These are phyloP conservation scores for Xylaria sp. DNA, from an alignment of 2,329 filamentous ascomycete genomes.

Conservation along the genomic window DNA sequence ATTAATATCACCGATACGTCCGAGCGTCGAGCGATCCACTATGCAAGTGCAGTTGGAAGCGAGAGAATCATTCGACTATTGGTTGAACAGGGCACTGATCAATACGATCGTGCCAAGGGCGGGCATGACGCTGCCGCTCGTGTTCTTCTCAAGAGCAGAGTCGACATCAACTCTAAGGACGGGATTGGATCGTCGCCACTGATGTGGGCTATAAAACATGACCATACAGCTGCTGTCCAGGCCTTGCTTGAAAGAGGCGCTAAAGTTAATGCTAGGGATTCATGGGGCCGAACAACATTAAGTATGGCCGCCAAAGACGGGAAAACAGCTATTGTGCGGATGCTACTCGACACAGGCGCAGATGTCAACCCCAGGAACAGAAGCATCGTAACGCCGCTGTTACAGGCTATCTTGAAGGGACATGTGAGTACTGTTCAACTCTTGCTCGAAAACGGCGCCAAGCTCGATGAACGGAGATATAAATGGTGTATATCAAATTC, in stretches of 20 bases:
- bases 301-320: neutral
- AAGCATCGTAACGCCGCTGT: neutral
- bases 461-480: neutral
- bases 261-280: neutral
- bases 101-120: no score
- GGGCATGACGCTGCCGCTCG: neutral
- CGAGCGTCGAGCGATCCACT: neutral
- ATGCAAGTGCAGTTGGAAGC: neutral
- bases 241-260: neutral
- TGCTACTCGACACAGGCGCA: neutral
- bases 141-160: neutral
- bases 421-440: neutral
- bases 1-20: neutral
- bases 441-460: neutral
- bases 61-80: neutral
- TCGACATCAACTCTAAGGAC: neutral
- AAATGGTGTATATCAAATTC: no score
- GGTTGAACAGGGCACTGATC: neutral
- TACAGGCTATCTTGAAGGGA: neutral
- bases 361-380: neutral
- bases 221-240: neutral
- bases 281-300: neutral
- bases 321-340: neutral
- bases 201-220: neutral
- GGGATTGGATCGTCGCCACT: neutral